Percentiles rank a stretch among this genome's conserved stretches.
These are phyloP conservation scores for Mrakia blollopis DNA, from an alignment of 768 basidiomycete genomes.

Conservation along the genomic window DNA sequence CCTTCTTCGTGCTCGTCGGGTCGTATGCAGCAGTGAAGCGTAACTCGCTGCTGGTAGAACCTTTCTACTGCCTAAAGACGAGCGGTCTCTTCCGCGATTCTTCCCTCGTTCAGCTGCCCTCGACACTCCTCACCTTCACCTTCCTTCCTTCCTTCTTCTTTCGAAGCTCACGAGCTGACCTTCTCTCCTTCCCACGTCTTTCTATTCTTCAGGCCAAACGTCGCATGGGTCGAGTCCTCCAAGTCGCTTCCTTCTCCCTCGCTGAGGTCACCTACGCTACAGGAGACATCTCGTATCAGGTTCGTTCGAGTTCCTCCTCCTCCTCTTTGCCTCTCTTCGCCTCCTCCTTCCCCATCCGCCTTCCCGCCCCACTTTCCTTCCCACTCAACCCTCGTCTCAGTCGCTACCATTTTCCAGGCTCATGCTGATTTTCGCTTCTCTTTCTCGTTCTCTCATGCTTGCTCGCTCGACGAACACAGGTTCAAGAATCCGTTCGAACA, in stretches of 20 bases:
- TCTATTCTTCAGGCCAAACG: slow-evolving; percentile 72
- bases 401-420: background rate
- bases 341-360: background rate
- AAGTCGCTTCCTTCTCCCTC: slow-evolving; percentile 96
- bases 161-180: background rate
- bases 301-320: background rate
- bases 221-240: slow-evolving; percentile 99
- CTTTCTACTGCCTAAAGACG: too few relatives aligned
- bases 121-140: too few relatives aligned
- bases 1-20: too few relatives aligned
- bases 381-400: background rate
- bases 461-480: slow-evolving; percentile 41
- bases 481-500: slow-evolving; percentile 88
- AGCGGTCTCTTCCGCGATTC: too few relatives aligned
- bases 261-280: slow-evolving; percentile 98
- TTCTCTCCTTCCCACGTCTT: background rate
- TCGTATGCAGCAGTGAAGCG: too few relatives aligned
- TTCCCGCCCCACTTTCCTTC: background rate
- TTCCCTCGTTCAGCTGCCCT: too few relatives aligned
- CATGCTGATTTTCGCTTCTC: background rate
- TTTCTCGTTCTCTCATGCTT: too few relatives aligned
- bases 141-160: too few relatives aligned
- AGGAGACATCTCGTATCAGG: slow-evolving; percentile 84
- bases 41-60: too few relatives aligned
- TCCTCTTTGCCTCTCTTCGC: background rate